These are phyloP conservation scores for Musa acuminata DNA, from an alignment of 176 grass and related monocot genomes.

Conservation along the genomic window DNA sequence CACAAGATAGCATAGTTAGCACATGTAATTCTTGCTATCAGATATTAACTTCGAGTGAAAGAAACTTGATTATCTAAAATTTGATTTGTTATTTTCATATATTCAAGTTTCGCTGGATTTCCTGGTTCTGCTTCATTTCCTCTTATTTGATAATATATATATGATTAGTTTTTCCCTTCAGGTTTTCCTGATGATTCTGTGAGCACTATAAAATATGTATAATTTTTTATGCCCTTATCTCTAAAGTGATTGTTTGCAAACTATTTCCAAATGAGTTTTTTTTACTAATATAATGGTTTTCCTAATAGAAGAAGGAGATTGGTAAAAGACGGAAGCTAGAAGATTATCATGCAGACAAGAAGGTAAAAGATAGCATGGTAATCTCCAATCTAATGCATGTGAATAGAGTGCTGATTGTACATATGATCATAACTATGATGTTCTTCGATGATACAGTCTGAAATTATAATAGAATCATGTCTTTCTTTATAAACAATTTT, in stretches of 20 bases:
- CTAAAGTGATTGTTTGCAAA: neutral
- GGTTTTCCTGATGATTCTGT: neutral
- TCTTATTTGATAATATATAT: neutral
- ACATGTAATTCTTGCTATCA: no score
- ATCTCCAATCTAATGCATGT: constrained; percentile 2
- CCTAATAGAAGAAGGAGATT: constrained; percentile 57
- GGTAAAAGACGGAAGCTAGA: constrained; percentile 64
- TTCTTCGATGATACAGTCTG: no score
- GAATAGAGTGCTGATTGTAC: neutral
- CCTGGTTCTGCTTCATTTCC: neutral
- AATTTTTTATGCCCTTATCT: neutral
- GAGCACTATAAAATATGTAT: neutral
- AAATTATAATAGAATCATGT: neutral
- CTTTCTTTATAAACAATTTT: neutral
- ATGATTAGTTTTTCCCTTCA: neutral
- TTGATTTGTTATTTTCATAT: neutral
- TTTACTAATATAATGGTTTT: neutral
- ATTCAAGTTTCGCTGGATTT: no score
- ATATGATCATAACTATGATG: neutral
- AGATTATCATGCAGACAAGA: constrained; percentile 69
- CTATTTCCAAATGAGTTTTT: neutral
- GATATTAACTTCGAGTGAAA: neutral
- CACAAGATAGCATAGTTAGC: no score
- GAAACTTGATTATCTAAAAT: no score
- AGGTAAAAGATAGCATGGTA: constrained; percentile 70